phyloP scores from a whole-genome alignment of 2,329 filamentous ascomycete genomes.

The Arthrobotrys musiformis region DNA sequence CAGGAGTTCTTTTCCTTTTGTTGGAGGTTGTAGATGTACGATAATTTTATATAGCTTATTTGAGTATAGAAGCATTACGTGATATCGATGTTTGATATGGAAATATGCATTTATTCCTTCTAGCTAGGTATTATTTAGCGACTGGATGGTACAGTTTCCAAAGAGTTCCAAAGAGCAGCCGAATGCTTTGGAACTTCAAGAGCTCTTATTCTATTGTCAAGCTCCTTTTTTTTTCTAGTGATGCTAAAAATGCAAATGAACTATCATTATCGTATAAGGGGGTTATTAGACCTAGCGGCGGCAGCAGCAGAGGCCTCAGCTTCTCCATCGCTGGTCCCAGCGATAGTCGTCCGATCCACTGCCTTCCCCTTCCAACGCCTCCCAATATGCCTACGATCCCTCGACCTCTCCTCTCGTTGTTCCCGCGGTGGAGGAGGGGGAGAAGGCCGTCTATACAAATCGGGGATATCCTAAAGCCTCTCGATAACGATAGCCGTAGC shows the following conservation, averaged over 20 bases:
- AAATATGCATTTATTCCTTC: not conserved
- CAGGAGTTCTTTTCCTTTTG: conserved; percentile 14
- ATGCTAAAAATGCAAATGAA: not conserved
- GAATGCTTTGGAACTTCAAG: not conserved
- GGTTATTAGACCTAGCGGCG: not conserved
- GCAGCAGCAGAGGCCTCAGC: not conserved
- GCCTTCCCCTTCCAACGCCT: not conserved
- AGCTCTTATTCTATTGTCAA: not conserved
- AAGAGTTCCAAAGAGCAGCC: not conserved
- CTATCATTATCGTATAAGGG: not conserved
- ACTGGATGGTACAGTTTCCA: not conserved
- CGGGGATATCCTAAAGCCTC: conserved; percentile 61
- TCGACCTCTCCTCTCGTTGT: not conserved
- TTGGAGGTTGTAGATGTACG: not conserved
- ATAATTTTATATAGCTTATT: conserved; percentile 1
- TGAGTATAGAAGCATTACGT: not conserved
- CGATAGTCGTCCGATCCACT: not conserved
- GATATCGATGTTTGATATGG: not conserved
- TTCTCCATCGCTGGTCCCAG: not conserved
- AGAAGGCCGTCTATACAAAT: not conserved
- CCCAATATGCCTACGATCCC: not conserved
- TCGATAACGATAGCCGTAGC: conserved; percentile 94
- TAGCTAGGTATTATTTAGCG: not conserved
- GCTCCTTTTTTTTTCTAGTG: not conserved
- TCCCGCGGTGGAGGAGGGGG: too few relatives aligned